Evolutionary conservation across 768 basidiomycete genomes (phyloP), one percentile per base, ranked within the genome.

Genomic region (Paxillus rubicundulus): DNA sequence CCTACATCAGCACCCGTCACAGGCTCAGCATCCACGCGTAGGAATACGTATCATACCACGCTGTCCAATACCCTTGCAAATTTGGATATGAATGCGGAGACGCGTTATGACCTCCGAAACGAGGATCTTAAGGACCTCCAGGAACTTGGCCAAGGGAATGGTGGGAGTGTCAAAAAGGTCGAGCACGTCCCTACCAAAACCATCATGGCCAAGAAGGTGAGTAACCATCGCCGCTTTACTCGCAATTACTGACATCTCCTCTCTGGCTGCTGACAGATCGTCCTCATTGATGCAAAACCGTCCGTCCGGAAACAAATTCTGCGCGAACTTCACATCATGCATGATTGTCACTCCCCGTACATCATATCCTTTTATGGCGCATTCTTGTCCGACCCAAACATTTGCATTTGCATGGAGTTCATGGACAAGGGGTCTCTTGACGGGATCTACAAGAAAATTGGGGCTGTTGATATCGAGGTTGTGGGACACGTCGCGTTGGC

Each of bases 351-450:
- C 59, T 95, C 92, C 7, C 82, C 81, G 49, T 91, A 93, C 70
- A 99, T 99, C 68, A 89, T 99, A 62, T 94, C 91, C 0, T 99
- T 98, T 76, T 95, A 88, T 67, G 97, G 97, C 55, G 97, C 97
- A 47, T 99, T 93, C 74, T 77, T 98, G 30, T 85, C 89, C 3
- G 97, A 99, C 70, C 96, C 96, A 12, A 98, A 98, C 64, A 96
- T 99, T 66, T 97, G 97, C 71, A 96, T 98, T 47, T 98, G 94
- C 73, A 98, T 99, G 87, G 97, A 99, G 69, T 90, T 72, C 70
- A 89, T 89, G 90, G 89, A 96, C 78, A 94, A 92, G 69, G 90
- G 92, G 55, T 93, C 87, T 9, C 77, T 97, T 9, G 97, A 99
- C 69, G 85, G 87, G 30, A 94, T 99, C 59, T 98, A 98, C 77